These are phyloP conservation scores for Phaeosphaeria sp. DNA, from an alignment of 2,329 filamentous ascomycete species.

Conservation along the genomic window DNA sequence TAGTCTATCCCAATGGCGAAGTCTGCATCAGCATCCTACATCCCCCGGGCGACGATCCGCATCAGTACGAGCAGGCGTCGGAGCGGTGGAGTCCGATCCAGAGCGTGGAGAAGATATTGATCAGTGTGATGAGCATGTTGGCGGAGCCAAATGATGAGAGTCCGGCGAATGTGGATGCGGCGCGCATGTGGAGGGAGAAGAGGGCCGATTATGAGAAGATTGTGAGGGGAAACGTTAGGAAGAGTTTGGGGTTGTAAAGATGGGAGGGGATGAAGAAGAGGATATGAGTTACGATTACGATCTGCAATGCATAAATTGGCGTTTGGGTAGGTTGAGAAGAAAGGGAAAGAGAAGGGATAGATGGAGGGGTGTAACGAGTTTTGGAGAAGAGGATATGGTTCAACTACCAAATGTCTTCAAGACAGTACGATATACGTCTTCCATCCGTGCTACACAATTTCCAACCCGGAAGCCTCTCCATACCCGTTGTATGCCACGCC, in stretches of 20 bases:
- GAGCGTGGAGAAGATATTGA: constrained; percentile 89
- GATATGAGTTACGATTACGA: constrained; percentile 9
- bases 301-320: constrained; percentile 15
- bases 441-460: constrained; percentile 39
- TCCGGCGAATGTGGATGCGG: constrained; percentile 93
- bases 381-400: background rate
- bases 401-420: background rate
- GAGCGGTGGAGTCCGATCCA: constrained; percentile 97
- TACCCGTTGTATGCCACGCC: constrained; percentile 68
- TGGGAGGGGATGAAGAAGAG: constrained; percentile 5
- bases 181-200: constrained; percentile 84
- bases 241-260: constrained; percentile 47
- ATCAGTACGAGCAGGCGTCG: constrained; percentile 86
- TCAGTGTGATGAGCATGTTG: constrained; percentile 92
- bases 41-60: constrained; percentile 90
- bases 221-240: constrained; percentile 65
- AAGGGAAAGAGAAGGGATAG: background rate
- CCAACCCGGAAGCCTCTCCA: constrained; percentile 60
- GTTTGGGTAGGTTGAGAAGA: constrained; percentile 5
- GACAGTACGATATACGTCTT: background rate
- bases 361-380: background rate
- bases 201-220: constrained; percentile 76
- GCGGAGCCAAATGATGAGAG: constrained; percentile 94
- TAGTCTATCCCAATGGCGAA: constrained; percentile 81
- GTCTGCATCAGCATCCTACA: constrained; percentile 98